Conservation (phyloP, 176 grass and related monocot species). For the Triticum urartu region DNA sequence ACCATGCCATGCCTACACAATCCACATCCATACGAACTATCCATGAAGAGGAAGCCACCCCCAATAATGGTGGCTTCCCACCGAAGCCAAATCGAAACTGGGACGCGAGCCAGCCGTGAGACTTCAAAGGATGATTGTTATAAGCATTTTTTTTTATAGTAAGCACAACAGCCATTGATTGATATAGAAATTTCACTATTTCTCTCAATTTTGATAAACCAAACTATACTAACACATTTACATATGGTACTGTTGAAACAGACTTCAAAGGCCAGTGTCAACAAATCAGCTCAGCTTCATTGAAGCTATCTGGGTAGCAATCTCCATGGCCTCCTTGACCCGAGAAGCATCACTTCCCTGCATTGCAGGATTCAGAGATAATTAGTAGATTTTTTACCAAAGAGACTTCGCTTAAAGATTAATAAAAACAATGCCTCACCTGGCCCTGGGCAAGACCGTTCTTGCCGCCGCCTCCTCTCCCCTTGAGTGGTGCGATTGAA, state of each 20-base stretch:
- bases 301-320: constrained; percentile 71
- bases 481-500: constrained; percentile 76
- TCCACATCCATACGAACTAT: too few species aligned
- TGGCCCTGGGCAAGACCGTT: constrained; percentile 92
- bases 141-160: too few species aligned
- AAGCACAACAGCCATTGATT: too few species aligned
- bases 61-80: too few species aligned
- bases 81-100: too few species aligned
- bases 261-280: neutral
- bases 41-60: too few species aligned
- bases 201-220: too few species aligned
- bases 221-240: too few species aligned
- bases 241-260: neutral
- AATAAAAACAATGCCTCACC: constrained; percentile 24
- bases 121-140: too few species aligned
- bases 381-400: neutral
- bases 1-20: too few species aligned
- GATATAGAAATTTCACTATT: too few species aligned
- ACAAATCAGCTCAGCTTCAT: constrained; percentile 39
- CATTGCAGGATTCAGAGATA: constrained; percentile 15
- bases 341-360: constrained; percentile 78
- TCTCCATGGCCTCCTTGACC: constrained; percentile 75
- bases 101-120: too few species aligned
- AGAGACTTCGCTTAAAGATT: neutral
- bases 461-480: constrained; percentile 94